Evolutionary conservation across 2,329 filamentous ascomycete species (phyloP).

Genomic region (Claviceps pusilla): DNA sequence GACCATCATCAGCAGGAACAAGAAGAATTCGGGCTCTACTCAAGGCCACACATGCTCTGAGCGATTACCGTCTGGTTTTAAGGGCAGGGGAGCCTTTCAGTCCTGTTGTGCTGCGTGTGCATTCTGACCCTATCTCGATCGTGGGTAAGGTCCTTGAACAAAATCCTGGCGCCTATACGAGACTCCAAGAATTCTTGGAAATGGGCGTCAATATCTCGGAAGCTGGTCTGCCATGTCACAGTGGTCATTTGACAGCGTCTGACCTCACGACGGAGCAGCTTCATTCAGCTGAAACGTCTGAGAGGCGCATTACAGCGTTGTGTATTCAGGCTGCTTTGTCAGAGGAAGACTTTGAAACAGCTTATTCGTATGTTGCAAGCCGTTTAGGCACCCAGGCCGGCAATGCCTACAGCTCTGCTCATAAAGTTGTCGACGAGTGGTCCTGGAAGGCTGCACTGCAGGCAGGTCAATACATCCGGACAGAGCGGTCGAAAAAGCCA

Average conservation of each 20-base stretch:
- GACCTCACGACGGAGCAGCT: neutral
- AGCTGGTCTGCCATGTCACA: slow-evolving; percentile 30
- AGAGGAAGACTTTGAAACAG: slow-evolving; percentile 73
- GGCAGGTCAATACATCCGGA: slow-evolving; percentile 58
- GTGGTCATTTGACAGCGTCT: neutral
- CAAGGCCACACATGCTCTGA: slow-evolving; percentile 57
- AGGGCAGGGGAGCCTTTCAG: slow-evolving; percentile 70
- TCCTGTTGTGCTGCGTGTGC: slow-evolving; percentile 63
- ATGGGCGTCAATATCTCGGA: slow-evolving; percentile 54
- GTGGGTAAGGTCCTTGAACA: slow-evolving; percentile 61
- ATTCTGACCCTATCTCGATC: slow-evolving; percentile 58
- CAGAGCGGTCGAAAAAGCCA: slow-evolving; percentile 34
- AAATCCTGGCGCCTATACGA: slow-evolving; percentile 58
- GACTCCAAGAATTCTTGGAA: slow-evolving; percentile 55
- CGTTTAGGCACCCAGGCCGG: slow-evolving; percentile 32
- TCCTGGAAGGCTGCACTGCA: slow-evolving; percentile 67
- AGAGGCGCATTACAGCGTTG: slow-evolving; percentile 61
- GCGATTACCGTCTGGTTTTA: slow-evolving; percentile 61
- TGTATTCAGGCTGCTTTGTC: slow-evolving; percentile 62
- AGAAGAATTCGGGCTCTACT: slow-evolving; percentile 49
- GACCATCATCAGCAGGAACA: slow-evolving; percentile 32
- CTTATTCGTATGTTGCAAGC: slow-evolving; percentile 69
- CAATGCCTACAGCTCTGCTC: neutral
- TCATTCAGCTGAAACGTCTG: slow-evolving; percentile 26
- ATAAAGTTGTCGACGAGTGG: slow-evolving; percentile 40